Base-by-base conservation (phyloP, 2,329 filamentous ascomycete species). In the Diaporthe destruens region DNA sequence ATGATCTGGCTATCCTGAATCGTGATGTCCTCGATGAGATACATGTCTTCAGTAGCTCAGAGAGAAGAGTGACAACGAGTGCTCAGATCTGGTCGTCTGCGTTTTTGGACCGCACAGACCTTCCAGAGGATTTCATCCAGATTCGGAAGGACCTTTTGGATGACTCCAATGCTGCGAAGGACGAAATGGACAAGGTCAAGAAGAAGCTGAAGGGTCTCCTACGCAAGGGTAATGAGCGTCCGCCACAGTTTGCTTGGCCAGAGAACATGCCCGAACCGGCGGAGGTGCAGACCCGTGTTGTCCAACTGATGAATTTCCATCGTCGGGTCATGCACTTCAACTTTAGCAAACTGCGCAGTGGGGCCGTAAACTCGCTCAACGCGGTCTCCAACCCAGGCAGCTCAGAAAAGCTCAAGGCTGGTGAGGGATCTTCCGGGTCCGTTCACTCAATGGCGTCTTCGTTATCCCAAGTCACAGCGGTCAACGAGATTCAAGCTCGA, bases 101-200 rank as follows among this genome's bases (percentile, higher is more conserved):
- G 2, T 99, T 99, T 81, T 85, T 98, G 55, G 93, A 94, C 66
- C 90, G 94, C 79, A 94, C 97, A 80, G 93, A 98, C 70, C 86
- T 98, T 20, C 90, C 93, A 0, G 90, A 94, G 32, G 94, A 97
- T 77, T 94, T 94, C 76, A 97, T 99, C 75, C 93, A 91, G 44
- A 92, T 98, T 71, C 92, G 96, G 69, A 99, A 99, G 80, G 95
- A 98, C 82, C 88, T 99, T 8, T 85, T 99, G 3, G 96, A 99
- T 80, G 96, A 99, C 80, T 98, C 95, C 0, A 99, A 99, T 81
- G 96, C 96, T 5, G 96, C 96, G 72, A 99, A 99, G 81, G 96
- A 99, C 80, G 95, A 98, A 79, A 99, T 98, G 93, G 97, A 99
- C 84, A 98, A 98, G 83, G 96, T 99, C 71, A 99, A 99, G 88